Base-by-base conservation (phyloP, 306 rosid genomes). In the Vigna angularis region DNA sequence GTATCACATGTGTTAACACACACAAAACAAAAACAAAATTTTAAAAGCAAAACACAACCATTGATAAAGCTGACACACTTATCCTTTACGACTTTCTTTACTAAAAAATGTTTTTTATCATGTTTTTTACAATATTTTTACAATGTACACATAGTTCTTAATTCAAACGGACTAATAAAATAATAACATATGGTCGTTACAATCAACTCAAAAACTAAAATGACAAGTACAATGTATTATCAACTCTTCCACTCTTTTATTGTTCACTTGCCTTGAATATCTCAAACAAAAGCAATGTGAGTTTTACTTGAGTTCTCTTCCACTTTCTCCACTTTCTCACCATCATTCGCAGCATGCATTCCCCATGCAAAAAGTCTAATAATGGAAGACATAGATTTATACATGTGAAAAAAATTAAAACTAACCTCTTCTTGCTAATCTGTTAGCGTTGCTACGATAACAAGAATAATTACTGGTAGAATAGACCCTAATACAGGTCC, bases 371-470 rank as follows among this genome's bases (percentile, higher is more conserved):
- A 20, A 3, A 30, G 1, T 11, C 6, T 34, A 1, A 52, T 9
- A 30, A 30, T 30, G 32, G 32, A 38, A 4, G 4, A 34, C 4
- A 34, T 34, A 30, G 32, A 30, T 30, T 30, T 30, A 34, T 34
- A 4, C 38, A 34, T 34, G 38, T 11, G 6, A 16, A 7, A 64
- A 49, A 11, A 58, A 13, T 20, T 20, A 20, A 20, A 34, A 48
- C 57, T 1, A 56, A 77, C 84, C 88, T 85, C 84, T 72, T 79
- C 82, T 14, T 86, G 74, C 89, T 86, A 86, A 82, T 86, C 84
- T 34, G 80, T 86, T 66, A 79, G 40, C n/a, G 80, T 75, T 0
- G 85, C 76, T 44, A 83, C 80, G 62, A 70, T 65, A 53, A 81
- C 45, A 59, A 86, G 75, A 24, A 79, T 51, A 76, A 80, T 73